Evolutionary conservation across 805 yeast genomes (phyloP), one percentile per base, ranked within the genome.

Genomic region (Kuraishia cidri): DNA sequence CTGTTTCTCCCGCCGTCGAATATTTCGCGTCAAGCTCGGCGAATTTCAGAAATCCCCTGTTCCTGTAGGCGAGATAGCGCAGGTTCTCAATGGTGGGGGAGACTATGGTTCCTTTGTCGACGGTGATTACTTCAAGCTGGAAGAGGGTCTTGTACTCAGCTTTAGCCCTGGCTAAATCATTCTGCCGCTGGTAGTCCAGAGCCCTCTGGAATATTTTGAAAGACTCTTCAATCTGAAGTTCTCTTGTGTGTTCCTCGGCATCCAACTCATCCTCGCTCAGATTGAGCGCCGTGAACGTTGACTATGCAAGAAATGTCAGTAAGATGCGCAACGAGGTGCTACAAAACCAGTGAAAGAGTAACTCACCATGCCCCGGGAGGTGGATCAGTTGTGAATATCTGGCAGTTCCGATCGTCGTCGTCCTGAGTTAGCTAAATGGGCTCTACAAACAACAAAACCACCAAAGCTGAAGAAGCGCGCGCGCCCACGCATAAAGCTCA

Each of bases 241-340:
- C 99, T 30, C 95, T 64, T 1, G 97, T 81, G 47, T 87, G 95
- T 41, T 86, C 90, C 41, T 88, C 95, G 22, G 79, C 81, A 41
- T 84, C 90, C 23, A 72, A 62, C 32, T 81, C 84, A 47, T 83
- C 94, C 36, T 81, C 90, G 26, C 71, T 71, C 29, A 79, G 58
- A 47, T 90, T 90, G 28, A 88, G 65, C 2, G 97, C 94, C 21
- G 78, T 67, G 52, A 90, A 88, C 2, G 77, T 62, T 15, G 88
- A 79, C 79, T 64, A 37, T n/a, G n/a, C 39, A 9, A 24, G 15
- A 24, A 20, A 14, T 13, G 33, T 31, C 16, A 31, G 29, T 31
- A 25, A 16, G 6, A 14, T 14, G 5, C 12, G 12, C 24, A n/a
- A 2, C 13, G 18, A 26, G 13, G 6, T 6, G 16, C 11, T 15